Base-by-base conservation (phyloP, 2,329 filamentous ascomycete species). In the Hypoxylon sp. region DNA sequence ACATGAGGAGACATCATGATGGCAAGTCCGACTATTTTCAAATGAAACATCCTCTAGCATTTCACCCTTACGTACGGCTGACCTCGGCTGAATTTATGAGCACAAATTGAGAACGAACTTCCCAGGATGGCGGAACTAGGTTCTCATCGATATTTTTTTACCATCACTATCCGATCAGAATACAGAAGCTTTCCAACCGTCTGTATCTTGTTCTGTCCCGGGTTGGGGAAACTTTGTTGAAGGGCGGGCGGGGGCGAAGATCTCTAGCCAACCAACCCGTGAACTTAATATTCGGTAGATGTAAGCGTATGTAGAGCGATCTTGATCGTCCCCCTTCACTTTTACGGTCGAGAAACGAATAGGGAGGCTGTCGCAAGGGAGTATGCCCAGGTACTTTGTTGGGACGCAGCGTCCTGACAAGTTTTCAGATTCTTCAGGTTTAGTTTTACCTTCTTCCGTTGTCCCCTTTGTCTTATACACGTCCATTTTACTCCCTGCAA, bases 101-200 rank as follows among this genome's bases (percentile, higher is more conserved):
- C 28, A 30, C 16, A 40, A 28, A 5, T 14, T 18, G n/a, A 26
- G 20, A 5, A 18, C 4, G 4, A 2, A 5, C 11, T 18, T 46
- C 24, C 8, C 45, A 11, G 33, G 18, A 12, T 36, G n/a, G 28
- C 36, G 32, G 8, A 20, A 45, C 6, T 52, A n/a, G n/a, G 3
- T 42, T 11, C 30, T 46, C 36, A 20, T 18, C 36, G 46, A 52
- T 45, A 42, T n/a, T 48, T 32, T 20, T 30, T 64, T 6, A 24
- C n/a, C n/a, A n/a, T n/a, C n/a, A 52, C 56, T 64, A 60, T 50
- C 56, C 44, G 49, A 59, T 54, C 3, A 33, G 18, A 52, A 61
- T 18, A 33, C 52, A 52, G 38, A 38, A 48, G 48, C 28, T 30
- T 30, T 30, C 28, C 28, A 11, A n/a, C n/a, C n/a, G n/a, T n/a